Base-by-base conservation (phyloP, 495 filamentous ascomycete species). In the Lasiosphaeria hispida region DNA sequence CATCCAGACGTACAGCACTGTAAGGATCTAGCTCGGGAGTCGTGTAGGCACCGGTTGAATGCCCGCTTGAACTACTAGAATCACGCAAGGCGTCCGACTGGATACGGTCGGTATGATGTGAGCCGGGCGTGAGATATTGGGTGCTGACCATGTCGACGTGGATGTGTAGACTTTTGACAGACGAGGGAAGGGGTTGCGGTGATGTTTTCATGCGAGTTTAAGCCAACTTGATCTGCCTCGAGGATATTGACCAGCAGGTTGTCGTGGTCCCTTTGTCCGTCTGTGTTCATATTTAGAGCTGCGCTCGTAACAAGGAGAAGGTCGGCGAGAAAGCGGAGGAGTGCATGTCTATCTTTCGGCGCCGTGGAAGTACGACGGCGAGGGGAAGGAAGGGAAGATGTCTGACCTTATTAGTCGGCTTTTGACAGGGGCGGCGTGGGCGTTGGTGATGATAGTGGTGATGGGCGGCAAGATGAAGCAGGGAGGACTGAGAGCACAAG, bases 101-200 rank as follows among this genome's bases (percentile, higher is more conserved):
- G 36, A 59, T 10, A 35, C 39, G 59, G 36, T 63, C 62, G 17
- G 48, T 37, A 44, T 64, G 62, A 47, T 67, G 61, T 47, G 59
- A 53, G 44, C 53, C 47, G 9, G 67, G 64, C 57, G 52, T 51
- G 42, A 71, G 64, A 53, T 70, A 73, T 34, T 67, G 69, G 35
- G 58, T 14, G 51, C 45, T 61, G 45, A 65, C 45, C 67, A 73
- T 73, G 59, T 68, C 67, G 63, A 67, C 44, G 57, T 63, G 52
- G 48, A 66, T 63, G 40, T 55, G 60, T 7, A 67, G 51, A 18
- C 55, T 62, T 42, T 55, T 51, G 41, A 61, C 42, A 15, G 60
- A 10, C 33, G 19, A 60, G 39, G 41, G 48, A 18, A 18, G 66
- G 60, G 33, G 62, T 53, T 10, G 53, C 50, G 41, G 42, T 55